Evolutionary conservation across 441 rosid species (phyloP), one percentile per base, ranked within the genome.

Genomic region (Geranium incanum): DNA sequence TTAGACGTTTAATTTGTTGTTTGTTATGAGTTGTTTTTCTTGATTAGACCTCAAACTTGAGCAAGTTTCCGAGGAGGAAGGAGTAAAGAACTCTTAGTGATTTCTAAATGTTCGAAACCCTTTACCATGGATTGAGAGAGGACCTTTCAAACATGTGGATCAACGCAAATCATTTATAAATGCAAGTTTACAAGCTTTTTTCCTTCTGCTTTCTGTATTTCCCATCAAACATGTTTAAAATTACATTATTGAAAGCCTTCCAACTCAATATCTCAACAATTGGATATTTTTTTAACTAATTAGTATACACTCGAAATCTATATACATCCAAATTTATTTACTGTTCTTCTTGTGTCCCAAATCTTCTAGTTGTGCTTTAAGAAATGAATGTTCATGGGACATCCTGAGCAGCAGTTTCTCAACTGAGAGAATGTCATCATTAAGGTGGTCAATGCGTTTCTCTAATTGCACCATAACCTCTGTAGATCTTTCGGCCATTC

Each of bases 401-500:
- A 90, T 85, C 78, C 97, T 86, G 85, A 92, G 90, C 66, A 89
- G 80, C 83, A 84, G 83, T 37, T 83, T 82, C 82, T 90, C 97
- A 4, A 86, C 87, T 89, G 88, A 87, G 16, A 83, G 70, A 82
- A 92, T 85, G 82, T 88, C 97, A 15, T 89, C 93, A 74, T 89
- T 84, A 33, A 90, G 89, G 81, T 90, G 84, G 80, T 87, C 89
- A 72, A 85, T 66, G 80, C 92, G 84, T 78, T 82, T 87, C 82
- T 95, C 97, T 77, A 89, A 68, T 94, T 97, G 88, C 12, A 81
- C 85, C 8, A 80, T 78, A 36, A 83, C 80, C 78, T 81, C 93
- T 6, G 81, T 71, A 50, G 81, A 21, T 60, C 81, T 76, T 69
- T 76, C 83, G 21, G 81, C 77, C 0, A 43, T 69, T 64, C 72